These are phyloP conservation scores for Candida tibetensis DNA, from an alignment of 805 yeast species.

Conservation along the genomic window DNA sequence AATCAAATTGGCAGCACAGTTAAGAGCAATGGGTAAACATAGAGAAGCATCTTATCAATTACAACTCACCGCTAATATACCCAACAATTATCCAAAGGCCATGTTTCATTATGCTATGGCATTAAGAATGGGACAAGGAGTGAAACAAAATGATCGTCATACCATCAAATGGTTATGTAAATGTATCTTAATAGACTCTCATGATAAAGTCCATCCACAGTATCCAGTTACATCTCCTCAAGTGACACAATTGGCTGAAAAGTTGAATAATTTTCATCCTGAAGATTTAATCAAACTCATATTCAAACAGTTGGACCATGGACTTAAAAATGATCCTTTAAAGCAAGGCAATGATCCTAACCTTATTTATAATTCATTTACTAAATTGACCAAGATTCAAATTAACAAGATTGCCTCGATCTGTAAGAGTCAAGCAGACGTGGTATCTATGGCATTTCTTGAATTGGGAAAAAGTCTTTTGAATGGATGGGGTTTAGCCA, in stretches of 20 bases:
- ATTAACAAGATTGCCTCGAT: constrained; percentile 26
- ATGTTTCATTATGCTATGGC: constrained; percentile 70
- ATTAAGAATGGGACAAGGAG: constrained; percentile 66
- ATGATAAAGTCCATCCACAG: constrained; percentile 1
- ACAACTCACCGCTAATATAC: constrained; percentile 60
- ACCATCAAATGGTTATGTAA: constrained; percentile 60
- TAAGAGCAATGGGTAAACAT: constrained; percentile 56
- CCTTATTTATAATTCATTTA: constrained; percentile 22
- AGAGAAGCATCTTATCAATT: constrained; percentile 69
- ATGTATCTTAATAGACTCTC: constrained; percentile 29
- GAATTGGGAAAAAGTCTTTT: constrained; percentile 59
- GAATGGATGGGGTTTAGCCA: constrained; percentile 53
- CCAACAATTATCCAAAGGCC: constrained; percentile 54
- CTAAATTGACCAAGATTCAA: constrained; percentile 21
- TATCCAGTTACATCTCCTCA: constrained; percentile 4
- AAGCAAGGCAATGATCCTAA: constrained; percentile 13
- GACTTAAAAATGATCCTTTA: constrained; percentile 26
- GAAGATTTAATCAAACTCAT: constrained; percentile 29
- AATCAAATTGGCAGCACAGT: constrained; percentile 44
- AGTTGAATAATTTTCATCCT: constrained; percentile 24
- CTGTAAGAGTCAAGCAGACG: constrained; percentile 39
- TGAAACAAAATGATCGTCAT: constrained; percentile 50
- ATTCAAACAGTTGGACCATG: constrained; percentile 20
- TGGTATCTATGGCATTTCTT: constrained; percentile 49
- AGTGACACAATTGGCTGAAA: constrained; percentile 19